A percentile compares a stretch with the other conserved stretches of the same genome.
phyloP scores from a whole-genome alignment of 2,329 filamentous ascomycete genomes.

The Venturia effusa region DNA sequence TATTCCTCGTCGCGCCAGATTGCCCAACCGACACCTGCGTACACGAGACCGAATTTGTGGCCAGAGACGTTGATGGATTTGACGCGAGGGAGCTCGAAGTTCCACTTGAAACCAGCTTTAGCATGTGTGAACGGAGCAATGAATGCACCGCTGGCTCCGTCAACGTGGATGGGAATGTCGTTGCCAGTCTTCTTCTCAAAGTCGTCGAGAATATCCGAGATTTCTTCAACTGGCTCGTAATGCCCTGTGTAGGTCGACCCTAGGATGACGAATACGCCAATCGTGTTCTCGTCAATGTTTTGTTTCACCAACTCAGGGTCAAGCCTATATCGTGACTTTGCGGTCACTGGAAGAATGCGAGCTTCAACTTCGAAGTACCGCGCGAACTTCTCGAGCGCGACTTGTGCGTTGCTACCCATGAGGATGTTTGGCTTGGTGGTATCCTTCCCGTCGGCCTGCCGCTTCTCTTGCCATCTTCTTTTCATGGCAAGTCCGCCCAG shows the following conservation, averaged over 20 bases:
- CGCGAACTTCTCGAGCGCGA: constrained; percentile 62
- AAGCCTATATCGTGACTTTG: constrained; percentile 49
- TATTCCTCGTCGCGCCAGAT: constrained; percentile 56
- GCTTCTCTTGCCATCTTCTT: constrained; percentile 58
- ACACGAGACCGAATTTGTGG: constrained; percentile 54
- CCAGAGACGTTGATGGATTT: constrained; percentile 57
- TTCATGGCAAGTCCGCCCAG: constrained; percentile 65
- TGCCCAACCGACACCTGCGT: constrained; percentile 60
- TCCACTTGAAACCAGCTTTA: constrained; percentile 47
- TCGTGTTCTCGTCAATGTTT: constrained; percentile 65
- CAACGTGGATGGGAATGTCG: constrained; percentile 59
- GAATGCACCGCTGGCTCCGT: constrained; percentile 51
- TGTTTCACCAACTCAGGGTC: constrained; percentile 54
- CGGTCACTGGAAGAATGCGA: constrained; percentile 51
- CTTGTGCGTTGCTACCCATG: constrained; percentile 65
- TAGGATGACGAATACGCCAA: constrained; percentile 63
- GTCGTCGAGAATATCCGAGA: constrained; percentile 53
- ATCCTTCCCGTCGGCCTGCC: constrained; percentile 50
- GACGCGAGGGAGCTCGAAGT: constrained; percentile 40
- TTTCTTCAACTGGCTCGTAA: constrained; percentile 60
- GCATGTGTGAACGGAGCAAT: constrained; percentile 51
- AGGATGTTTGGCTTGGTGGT: constrained; percentile 57
- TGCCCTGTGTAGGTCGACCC: constrained; percentile 68
- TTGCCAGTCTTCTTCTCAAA: constrained; percentile 50
- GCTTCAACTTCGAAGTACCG: constrained; percentile 65